Conservation (phyloP, 2,329 filamentous ascomycete species). For the Aphanoascus verrucosus region DNA sequence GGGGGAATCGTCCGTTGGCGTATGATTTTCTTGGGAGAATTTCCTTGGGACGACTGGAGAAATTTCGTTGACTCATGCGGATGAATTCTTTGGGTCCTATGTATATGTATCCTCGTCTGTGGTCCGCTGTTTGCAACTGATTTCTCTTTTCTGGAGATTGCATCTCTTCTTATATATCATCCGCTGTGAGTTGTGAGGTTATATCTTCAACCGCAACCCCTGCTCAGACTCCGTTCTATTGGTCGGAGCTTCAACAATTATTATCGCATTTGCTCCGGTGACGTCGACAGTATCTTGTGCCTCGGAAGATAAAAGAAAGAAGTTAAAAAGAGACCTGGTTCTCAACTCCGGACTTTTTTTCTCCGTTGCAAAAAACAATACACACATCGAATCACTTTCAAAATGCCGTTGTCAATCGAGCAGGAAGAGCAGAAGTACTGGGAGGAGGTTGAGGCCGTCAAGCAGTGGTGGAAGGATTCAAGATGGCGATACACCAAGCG, state of each 20-base stretch:
- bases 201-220: neutral
- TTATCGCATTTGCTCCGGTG: neutral
- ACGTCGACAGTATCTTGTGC: slow-evolving; percentile 3
- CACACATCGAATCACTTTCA: slow-evolving; percentile 13
- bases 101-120: neutral
- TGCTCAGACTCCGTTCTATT: slow-evolving; percentile 4
- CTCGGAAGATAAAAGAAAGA: neutral
- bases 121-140: neutral
- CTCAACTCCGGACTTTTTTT: slow-evolving; percentile 18
- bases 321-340: slow-evolving; percentile 7
- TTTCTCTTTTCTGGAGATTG: neutral
- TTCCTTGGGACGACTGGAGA: neutral
- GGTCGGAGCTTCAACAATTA: slow-evolving; percentile 1
- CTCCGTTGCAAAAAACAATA: slow-evolving; percentile 10
- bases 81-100: slow-evolving; percentile 2
- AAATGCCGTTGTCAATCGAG: slow-evolving; percentile 39
- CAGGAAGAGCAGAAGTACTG: slow-evolving; percentile 65
- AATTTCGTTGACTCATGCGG: slow-evolving; percentile 5
- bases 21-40: slow-evolving; percentile 8
- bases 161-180: neutral
- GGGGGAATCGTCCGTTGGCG: slow-evolving; percentile 5
- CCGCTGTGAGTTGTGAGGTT: neutral
- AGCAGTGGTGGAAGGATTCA: slow-evolving; percentile 87
- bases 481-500: slow-evolving; percentile 89
- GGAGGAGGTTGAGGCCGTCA: slow-evolving; percentile 74